Evolutionary conservation across 106 monocot genomes (phyloP).

Genomic region (Allium sativum): DNA sequence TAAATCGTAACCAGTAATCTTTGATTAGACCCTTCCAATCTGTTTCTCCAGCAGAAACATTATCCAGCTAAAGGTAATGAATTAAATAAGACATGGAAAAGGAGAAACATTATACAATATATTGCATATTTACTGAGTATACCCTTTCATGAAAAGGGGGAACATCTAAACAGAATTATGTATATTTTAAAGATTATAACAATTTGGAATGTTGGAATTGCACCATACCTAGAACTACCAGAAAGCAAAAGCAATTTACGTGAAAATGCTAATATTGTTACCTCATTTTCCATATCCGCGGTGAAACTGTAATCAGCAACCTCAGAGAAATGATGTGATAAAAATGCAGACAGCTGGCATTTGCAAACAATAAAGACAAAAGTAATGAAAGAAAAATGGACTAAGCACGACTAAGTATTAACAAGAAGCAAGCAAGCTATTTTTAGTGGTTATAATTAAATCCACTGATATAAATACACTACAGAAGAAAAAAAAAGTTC

Average conservation of each 20-base stretch:
- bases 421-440: too few relatives aligned
- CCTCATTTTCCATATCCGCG: constrained; percentile 97
- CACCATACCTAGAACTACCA: too few relatives aligned
- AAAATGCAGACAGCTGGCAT: constrained; percentile 71
- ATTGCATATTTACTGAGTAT: background rate
- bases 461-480: too few relatives aligned
- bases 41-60: constrained; percentile 84
- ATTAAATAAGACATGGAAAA: background rate
- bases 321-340: constrained; percentile 79
- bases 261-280: constrained; percentile 10
- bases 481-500: too few relatives aligned
- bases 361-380: background rate
- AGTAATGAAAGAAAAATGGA: background rate
- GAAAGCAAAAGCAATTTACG: too few relatives aligned
- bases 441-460: too few relatives aligned
- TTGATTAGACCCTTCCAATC: constrained; percentile 90
- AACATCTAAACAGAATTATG: too few relatives aligned
- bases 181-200: too few relatives aligned
- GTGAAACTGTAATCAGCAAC: constrained; percentile 96
- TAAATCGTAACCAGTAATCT: constrained; percentile 92
- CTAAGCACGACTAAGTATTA: background rate
- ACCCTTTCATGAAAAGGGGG: too few relatives aligned
- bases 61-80: constrained; percentile 62
- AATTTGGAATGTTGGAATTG: too few relatives aligned
- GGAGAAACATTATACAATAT: background rate